Percentiles rank a stretch among this genome's conserved stretches.
Conservation (phyloP, 495 filamentous ascomycete species). For the Amorphotheca resinae region DNA sequence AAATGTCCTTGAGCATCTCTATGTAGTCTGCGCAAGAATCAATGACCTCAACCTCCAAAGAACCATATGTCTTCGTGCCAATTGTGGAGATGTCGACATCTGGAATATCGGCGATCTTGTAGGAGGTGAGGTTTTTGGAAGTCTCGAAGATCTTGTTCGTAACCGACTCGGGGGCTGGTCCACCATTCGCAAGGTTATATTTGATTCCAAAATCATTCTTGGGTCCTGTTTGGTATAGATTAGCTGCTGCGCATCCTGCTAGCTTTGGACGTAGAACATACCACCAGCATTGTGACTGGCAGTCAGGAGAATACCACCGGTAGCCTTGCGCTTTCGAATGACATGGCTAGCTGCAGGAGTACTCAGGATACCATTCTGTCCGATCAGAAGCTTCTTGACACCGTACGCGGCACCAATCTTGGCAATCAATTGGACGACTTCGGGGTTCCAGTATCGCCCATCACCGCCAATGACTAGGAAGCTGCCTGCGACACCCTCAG, state of each 20-base stretch:
- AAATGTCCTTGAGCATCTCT: slow-evolving; percentile 92
- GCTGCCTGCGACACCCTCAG: slow-evolving; percentile 75
- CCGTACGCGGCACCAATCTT: slow-evolving; percentile 96
- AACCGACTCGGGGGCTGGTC: slow-evolving; percentile 85
- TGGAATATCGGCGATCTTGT: slow-evolving; percentile 82
- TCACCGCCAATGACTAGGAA: slow-evolving; percentile 97
- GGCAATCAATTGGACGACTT: slow-evolving; percentile 90
- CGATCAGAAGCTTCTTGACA: slow-evolving; percentile 95
- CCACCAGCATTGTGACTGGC: slow-evolving; percentile 97
- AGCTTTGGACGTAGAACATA: slow-evolving; percentile 31
- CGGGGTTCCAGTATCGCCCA: slow-evolving; percentile 93
- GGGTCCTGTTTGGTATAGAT: slow-evolving; percentile 47
- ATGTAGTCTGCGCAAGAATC: slow-evolving; percentile 87
- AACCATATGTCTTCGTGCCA: slow-evolving; percentile 71
- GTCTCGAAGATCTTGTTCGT: slow-evolving; percentile 95
- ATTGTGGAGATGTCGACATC: slow-evolving; percentile 74
- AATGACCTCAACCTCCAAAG: slow-evolving; percentile 86
- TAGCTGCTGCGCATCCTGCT: not conserved
- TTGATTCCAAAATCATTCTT: slow-evolving; percentile 97
- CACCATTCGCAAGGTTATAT: slow-evolving; percentile 94
- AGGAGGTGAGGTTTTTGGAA: slow-evolving; percentile 76
- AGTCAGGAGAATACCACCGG: slow-evolving; percentile 90
- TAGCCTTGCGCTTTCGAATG: slow-evolving; percentile 85
- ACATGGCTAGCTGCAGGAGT: slow-evolving; percentile 93
- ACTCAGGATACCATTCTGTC: slow-evolving; percentile 89